Percentiles rank a stretch among this genome's conserved stretches.
Evolutionary conservation across 2,329 filamentous ascomycete species (phyloP).

Genomic region (Microsporum ferrugineum): DNA sequence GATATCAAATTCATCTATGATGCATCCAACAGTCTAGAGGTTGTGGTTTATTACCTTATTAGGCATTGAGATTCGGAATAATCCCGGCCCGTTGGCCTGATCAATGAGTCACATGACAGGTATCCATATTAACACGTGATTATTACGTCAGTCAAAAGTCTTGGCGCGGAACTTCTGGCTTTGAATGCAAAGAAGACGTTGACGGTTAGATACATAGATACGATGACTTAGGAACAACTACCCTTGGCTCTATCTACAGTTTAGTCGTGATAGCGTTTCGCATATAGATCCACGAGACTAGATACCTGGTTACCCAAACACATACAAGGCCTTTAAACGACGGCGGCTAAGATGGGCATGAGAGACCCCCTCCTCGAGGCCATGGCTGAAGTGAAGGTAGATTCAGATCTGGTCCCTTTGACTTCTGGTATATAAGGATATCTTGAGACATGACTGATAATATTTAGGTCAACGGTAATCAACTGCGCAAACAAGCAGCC

Average conservation of each 20-base stretch:
- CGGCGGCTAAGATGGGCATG: slow-evolving; percentile 8
- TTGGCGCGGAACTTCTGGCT: not conserved
- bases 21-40: too few species aligned
- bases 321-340: not conserved
- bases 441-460: not conserved
- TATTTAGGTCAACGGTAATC: slow-evolving; percentile 36
- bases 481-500: slow-evolving; percentile 37
- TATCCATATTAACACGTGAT: not conserved
- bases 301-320: not conserved
- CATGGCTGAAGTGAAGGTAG: slow-evolving; percentile 15
- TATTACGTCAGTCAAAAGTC: not conserved
- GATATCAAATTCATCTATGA: too few species aligned
- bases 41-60: not conserved
- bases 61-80: not conserved
- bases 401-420: not conserved
- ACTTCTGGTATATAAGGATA: not conserved
- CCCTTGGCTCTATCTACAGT: not conserved
- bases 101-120: not conserved
- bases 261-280: not conserved
- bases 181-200: not conserved
- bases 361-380: slow-evolving; percentile 14
- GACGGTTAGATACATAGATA: not conserved
- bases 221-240: not conserved
- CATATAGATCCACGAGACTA: not conserved
- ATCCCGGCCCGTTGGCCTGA: not conserved